Base-by-base conservation (phyloP, 768 basidiomycete genomes). In the Gymnopilus dilepis region DNA sequence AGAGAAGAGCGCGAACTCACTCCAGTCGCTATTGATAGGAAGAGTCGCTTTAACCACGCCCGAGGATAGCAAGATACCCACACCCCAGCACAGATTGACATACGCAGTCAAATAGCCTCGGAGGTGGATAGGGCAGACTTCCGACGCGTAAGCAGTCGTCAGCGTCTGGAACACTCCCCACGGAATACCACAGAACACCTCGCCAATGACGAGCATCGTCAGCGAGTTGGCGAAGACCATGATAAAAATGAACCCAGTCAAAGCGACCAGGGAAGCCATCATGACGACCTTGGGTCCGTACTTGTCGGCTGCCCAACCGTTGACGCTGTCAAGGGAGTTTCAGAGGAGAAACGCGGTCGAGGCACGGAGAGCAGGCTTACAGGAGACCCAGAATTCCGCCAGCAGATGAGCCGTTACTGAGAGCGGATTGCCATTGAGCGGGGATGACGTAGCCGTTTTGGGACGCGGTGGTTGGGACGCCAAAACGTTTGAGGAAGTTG, bases 121-220 rank as follows among this genome's bases (percentile, higher is more conserved):
- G 11, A 54, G 21, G 17, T 54, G 52, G 24, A 54, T 54, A 8
- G 52, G 52, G 26, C 52, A 54, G 12, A 54, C 52, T 54, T 54
- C 52, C 12, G 52, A 54, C 6, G 52, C 52, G n/a, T 54, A 54
- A 6, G 52, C 52, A 17, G 52, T 54, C 24, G 52, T 54, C 24
- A 54, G 52, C 4, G 52, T 54, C n/a, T 54, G 52, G 26, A 54
- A 54, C 6, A 54, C 52, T 54, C 52, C 52, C 52, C 52, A 54
- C 22, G 52, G 52, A 38, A 54, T 54, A 38, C 52, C 52, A 15
- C 52, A 54, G 24, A 54, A 54, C 34, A 54, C 52, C 19, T 54
- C 52, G 37, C 52, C 52, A 24, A 54, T 54, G 37, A 54, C 52
- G 12, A 54, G 37, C 52, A 54, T 54, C 21, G 52, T 37, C 3